Evolutionary conservation across 805 yeast species (phyloP).

Genomic region (Teunomyces pallodes): DNA sequence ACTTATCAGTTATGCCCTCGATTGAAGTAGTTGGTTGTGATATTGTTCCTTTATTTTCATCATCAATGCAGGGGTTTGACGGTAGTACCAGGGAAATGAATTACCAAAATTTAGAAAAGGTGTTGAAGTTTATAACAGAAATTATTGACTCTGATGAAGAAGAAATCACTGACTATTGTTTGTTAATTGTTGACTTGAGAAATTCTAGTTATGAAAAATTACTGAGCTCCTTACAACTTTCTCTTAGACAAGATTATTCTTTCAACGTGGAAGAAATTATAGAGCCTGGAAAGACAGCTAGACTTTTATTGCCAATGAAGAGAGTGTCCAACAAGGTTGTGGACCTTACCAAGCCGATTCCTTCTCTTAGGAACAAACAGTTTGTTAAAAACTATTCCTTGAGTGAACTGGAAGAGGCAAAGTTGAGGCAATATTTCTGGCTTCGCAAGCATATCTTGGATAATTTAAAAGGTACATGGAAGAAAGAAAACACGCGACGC

Average conservation of each 20-base stretch:
- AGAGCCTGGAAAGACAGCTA: slow-evolving; percentile 30
- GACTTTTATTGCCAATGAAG: slow-evolving; percentile 70
- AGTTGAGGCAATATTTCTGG: slow-evolving; percentile 75
- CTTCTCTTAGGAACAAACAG: slow-evolving; percentile 69
- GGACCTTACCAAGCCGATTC: slow-evolving; percentile 54
- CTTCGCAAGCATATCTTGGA: slow-evolving; percentile 63
- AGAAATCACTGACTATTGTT: slow-evolving; percentile 52
- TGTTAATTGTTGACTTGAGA: slow-evolving; percentile 70
- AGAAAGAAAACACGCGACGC: slow-evolving; percentile 24
- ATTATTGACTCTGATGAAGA: slow-evolving; percentile 18
- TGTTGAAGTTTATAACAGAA: slow-evolving; percentile 25
- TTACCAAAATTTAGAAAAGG: slow-evolving; percentile 21
- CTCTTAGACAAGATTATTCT: slow-evolving; percentile 20
- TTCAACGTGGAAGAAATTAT: slow-evolving; percentile 29
- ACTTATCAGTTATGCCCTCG: slow-evolving; percentile 68
- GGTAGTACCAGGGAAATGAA: not conserved
- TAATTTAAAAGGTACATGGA: slow-evolving; percentile 68
- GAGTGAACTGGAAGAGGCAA: slow-evolving; percentile 53
- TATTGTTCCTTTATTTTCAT: slow-evolving; percentile 53
- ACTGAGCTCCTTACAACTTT: slow-evolving; percentile 27
- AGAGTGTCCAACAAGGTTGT: slow-evolving; percentile 46
- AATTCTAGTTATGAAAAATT: slow-evolving; percentile 73
- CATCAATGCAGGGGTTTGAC: slow-evolving; percentile 20
- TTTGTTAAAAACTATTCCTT: slow-evolving; percentile 57
- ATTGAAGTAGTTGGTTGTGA: slow-evolving; percentile 76